Conservation (phyloP, 805 yeast species). For the Metschnikowia peoriensis region DNA sequence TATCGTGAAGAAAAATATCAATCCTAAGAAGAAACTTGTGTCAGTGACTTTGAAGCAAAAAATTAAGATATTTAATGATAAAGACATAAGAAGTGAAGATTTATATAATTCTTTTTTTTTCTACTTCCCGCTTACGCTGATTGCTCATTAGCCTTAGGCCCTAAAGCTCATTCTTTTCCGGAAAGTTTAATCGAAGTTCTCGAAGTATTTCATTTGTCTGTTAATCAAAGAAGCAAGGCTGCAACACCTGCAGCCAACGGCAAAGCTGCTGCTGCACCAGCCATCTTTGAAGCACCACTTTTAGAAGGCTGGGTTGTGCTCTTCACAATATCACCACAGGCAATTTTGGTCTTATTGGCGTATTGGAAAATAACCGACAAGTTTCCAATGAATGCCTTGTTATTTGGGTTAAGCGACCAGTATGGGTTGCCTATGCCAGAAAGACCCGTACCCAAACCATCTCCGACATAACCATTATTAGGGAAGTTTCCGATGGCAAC, state of each 20-base stretch:
- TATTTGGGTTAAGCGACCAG: constrained; percentile 54
- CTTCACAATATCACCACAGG: constrained; percentile 38
- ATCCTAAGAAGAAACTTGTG: too few species aligned
- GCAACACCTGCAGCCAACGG: constrained; percentile 13
- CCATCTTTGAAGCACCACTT: neutral
- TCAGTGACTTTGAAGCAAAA: too few species aligned
- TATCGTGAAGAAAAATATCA: too few species aligned
- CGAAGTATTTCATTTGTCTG: too few species aligned
- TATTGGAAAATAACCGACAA: constrained; percentile 34
- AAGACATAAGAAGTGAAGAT: too few species aligned
- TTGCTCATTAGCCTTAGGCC: too few species aligned
- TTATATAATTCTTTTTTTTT: too few species aligned
- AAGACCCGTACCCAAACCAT: constrained; percentile 58
- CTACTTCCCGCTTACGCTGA: too few species aligned
- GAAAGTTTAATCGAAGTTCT: too few species aligned
- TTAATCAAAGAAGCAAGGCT: constrained; percentile 7
- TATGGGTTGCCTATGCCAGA: constrained; percentile 55
- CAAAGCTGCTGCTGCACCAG: constrained; percentile 4
- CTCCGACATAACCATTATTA: constrained; percentile 19
- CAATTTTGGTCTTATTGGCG: constrained; percentile 29
- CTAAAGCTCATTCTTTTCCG: too few species aligned
- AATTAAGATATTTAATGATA: too few species aligned
- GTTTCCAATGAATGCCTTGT: constrained; percentile 56
- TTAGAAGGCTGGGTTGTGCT: neutral
- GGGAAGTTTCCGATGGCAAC: neutral